Evolutionary conservation across 192 early-diverging fungal species (phyloP), one percentile per base, ranked within the genome.

Genomic region (Rhizophagus clarus): DNA sequence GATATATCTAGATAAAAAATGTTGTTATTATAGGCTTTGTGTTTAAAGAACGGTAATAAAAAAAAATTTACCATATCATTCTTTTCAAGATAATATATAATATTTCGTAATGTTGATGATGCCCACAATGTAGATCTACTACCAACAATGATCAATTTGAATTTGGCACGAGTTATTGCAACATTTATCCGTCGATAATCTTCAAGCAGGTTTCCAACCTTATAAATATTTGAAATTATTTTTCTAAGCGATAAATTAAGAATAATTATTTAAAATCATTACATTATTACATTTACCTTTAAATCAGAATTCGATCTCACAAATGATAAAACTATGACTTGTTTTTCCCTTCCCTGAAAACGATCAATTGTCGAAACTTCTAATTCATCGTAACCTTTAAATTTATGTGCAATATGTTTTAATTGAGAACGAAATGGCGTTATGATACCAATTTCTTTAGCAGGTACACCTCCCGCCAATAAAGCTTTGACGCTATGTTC

Each of bases 101-200:
- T 87, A 6, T 80, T 84, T 28, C 84, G 81, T 70, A 94, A 88
- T 49, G 94, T 82, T 1, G 84, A 82, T 24, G 91, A 87, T 14
- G 86, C 79, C 40, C 81, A 80, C 22, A 98, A 84, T 0, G 97
- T 99, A 1, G 85, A 84, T 24, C 81, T 81, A 6, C 94, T 97
- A 0, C 97, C 97, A 81, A 99, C 88, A 26, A 99, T 88, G 49
- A 99, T 88, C 40, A 99, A 82, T 83, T 99, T 99, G 60, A 82
- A 73, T 71, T 94, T 94, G 1, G 97, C 96, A 15, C 97, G 87
- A 12, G 97, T 98, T 45, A 99, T 89, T 0, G 97, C 96, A 26
- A 99, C 97, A 80, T 99, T 99, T 79, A 98, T 87, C 17, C 97
- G 89, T 29, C 92, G 87, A 96, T 96, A 98, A 82, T 99, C 97